Base-by-base conservation (phyloP, 2,329 filamentous ascomycete genomes). In the Neofusicoccum laricinum region DNA sequence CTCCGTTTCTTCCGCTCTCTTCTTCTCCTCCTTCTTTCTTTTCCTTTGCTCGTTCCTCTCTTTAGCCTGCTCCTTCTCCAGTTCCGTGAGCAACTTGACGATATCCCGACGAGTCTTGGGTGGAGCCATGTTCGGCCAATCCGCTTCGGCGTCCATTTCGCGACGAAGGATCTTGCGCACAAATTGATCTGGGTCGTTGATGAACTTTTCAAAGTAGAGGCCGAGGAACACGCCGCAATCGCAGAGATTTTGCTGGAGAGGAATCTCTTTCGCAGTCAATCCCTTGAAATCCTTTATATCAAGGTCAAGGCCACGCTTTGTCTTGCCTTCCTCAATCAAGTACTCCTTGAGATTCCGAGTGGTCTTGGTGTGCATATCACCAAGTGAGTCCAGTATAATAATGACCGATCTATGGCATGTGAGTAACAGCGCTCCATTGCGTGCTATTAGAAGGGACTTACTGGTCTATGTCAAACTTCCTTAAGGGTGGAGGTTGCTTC, bases 151-250 rank as follows among this genome's bases (percentile, higher is more conserved):
- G 36, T 86, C 79, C 72, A 93, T 85, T 68, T 90, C 84, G 45
- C 83, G 85, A 30, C 81, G 83, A 4, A 97, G 79, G 17, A 96
- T 79, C 66, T 85, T 88, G 19, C 79, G 78, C 15, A 91, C 82
- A 68, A 96, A 95, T 0, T 73, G 75, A 67, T 91, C 86, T 0
- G 94, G 94, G 65, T 92, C 79, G 61, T 86, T 82, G 15, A 96
- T 83, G 67, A 99, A 97, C 67, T 90, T 88, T 68, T 92, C 86
- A 61, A 96, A 82, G 71, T 98, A 99, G 2, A 89, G 90, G 3
- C 97, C 80, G 2, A 98, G 80, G 70, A 90, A 99, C 0, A 97
- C 80, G 8, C 95, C 95, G 71, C 95, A 99, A 73, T 99, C 95
- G 66, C 86, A 93, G 69, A 85, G 90, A 72, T 99, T 98, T 55